phyloP scores from a whole-genome alignment of 192 early-diverging fungal genomes.

The Dispira parvispora region DNA sequence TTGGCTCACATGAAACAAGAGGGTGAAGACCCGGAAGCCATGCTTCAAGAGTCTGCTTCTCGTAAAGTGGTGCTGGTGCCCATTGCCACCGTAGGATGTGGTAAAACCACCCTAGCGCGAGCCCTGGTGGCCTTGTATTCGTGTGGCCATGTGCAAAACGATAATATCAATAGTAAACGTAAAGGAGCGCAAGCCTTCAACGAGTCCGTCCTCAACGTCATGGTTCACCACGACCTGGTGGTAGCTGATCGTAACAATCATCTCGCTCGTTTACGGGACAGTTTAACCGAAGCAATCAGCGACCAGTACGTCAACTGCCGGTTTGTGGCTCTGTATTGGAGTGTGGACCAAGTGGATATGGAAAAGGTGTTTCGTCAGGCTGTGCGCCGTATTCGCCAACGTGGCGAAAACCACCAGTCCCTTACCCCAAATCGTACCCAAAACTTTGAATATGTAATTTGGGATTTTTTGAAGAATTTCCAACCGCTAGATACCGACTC shows the following conservation, averaged over 20 bases:
- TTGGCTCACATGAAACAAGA: not conserved
- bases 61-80: constrained; percentile 42
- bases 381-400: constrained; percentile 31
- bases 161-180: constrained; percentile 51
- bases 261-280: constrained; percentile 28
- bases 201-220: constrained; percentile 30
- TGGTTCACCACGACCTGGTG: constrained; percentile 41
- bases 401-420: constrained; percentile 70
- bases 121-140: constrained; percentile 35
- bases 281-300: constrained; percentile 30
- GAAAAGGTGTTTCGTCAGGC: constrained; percentile 33
- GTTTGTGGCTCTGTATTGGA: constrained; percentile 66
- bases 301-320: constrained; percentile 34
- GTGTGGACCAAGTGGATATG: constrained; percentile 30
- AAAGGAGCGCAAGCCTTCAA: constrained; percentile 31
- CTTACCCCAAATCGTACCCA: constrained; percentile 48
- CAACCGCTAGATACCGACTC: constrained; percentile 33
- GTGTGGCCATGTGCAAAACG: constrained; percentile 70
- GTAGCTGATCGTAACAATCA: constrained; percentile 75
- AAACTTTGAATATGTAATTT: constrained; percentile 38
- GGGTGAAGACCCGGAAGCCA: constrained; percentile 9
- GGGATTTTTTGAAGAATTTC: constrained; percentile 30
- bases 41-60: not conserved
- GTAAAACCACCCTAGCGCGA: constrained; percentile 42
- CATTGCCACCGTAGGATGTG: constrained; percentile 62